phyloP scores from a whole-genome alignment of 2,329 filamentous ascomycete species.

The Lachnellula occidentalis region DNA sequence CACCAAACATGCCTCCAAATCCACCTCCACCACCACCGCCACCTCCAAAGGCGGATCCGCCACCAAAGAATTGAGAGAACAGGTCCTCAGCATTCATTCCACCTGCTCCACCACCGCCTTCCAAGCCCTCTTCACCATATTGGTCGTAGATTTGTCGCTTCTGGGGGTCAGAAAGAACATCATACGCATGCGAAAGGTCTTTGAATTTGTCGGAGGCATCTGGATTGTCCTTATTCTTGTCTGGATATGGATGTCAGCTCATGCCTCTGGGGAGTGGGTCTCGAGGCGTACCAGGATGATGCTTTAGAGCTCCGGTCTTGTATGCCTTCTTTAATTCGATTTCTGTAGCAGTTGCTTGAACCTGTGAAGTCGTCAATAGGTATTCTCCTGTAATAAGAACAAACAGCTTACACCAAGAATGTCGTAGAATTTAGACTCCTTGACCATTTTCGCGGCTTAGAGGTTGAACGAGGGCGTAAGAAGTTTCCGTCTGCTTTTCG shows the following conservation, averaged over 20 bases:
- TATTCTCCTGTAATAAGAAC: constrained; percentile 11
- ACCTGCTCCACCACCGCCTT: constrained; percentile 71
- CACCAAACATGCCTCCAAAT: constrained; percentile 72
- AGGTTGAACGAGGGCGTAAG: constrained; percentile 6
- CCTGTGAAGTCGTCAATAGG: constrained; percentile 45
- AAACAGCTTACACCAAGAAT: constrained; percentile 60
- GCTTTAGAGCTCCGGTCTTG: constrained; percentile 76
- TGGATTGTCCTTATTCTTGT: constrained; percentile 95
- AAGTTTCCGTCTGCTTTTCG: background rate
- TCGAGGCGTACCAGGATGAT: constrained; percentile 67
- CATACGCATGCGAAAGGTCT: constrained; percentile 91
- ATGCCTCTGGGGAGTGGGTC: constrained; percentile 3
- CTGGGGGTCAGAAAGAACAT: constrained; percentile 85
- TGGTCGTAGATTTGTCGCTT: constrained; percentile 93
- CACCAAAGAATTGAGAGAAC: constrained; percentile 95
- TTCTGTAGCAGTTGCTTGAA: constrained; percentile 73
- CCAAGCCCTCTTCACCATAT: constrained; percentile 94
- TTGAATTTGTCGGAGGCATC: constrained; percentile 97
- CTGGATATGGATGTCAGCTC: constrained; percentile 40
- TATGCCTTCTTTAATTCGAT: constrained; percentile 87
- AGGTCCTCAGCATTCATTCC: constrained; percentile 96
- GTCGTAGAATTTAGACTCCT: constrained; percentile 76
- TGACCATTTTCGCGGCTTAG: constrained; percentile 56
- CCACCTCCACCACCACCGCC: constrained; percentile 49
- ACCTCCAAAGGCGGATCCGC: constrained; percentile 55